Evolutionary conservation across 2,329 filamentous ascomycete genomes (phyloP).

Genomic region (Emergomyces pasteurianus): DNA sequence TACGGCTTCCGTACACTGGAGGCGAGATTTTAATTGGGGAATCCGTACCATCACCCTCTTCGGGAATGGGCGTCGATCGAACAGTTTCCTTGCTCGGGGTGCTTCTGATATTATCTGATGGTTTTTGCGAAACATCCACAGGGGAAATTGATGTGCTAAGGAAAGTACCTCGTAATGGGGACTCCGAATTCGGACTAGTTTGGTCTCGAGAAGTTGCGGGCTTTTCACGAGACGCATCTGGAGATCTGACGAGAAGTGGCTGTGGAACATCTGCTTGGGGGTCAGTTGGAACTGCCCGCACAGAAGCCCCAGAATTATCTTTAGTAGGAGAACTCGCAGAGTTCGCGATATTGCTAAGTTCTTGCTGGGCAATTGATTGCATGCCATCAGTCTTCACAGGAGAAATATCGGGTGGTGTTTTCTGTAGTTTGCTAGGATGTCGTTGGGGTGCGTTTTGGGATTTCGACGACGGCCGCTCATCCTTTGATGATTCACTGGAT

Average conservation of each 20-base stretch:
- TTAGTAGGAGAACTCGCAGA: constrained; percentile 13
- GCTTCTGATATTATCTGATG: constrained; percentile 10
- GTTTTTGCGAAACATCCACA: constrained; percentile 11
- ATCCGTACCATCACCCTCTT: constrained; percentile 42
- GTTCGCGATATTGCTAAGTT: constrained; percentile 14
- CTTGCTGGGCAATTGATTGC: constrained; percentile 32
- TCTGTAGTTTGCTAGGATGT: constrained; percentile 57
- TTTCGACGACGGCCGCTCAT: constrained; percentile 23
- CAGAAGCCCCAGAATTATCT: constrained; percentile 19
- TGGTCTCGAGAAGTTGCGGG: not conserved
- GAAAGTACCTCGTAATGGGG: constrained; percentile 7
- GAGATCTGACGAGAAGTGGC: constrained; percentile 11
- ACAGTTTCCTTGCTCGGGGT: not conserved
- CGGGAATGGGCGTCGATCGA: constrained; percentile 1
- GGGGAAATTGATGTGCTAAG: constrained; percentile 3
- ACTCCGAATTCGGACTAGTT: not conserved
- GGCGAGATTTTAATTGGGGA: constrained; percentile 58
- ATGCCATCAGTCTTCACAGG: constrained; percentile 27
- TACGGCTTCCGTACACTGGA: constrained; percentile 28
- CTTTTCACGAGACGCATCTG: constrained; percentile 8
- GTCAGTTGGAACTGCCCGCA: constrained; percentile 25
- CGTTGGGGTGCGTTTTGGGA: constrained; percentile 36
- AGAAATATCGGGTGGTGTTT: constrained; percentile 40
- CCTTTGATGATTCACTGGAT: constrained; percentile 31
- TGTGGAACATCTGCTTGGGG: constrained; percentile 18